Conservation (phyloP, 2,329 filamentous ascomycete species). For the Colletotrichum costaricense region DNA sequence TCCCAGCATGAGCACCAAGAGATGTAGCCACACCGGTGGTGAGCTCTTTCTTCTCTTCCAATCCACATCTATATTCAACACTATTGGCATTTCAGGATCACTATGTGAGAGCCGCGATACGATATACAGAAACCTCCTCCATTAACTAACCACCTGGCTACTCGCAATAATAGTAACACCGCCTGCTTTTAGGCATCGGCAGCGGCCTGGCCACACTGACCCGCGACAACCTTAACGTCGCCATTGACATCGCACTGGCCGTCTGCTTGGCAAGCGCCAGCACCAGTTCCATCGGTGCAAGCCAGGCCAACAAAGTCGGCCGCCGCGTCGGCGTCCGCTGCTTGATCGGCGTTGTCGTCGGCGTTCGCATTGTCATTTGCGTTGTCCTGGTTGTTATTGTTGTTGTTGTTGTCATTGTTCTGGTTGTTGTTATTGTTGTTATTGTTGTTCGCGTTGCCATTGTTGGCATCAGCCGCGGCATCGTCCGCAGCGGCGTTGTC, state of each 20-base stretch:
- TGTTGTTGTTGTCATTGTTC: background rate
- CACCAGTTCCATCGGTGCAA: constrained; percentile 24
- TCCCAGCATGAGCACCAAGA: too few species aligned
- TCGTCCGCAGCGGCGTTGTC: background rate
- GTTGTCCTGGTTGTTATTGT: background rate
- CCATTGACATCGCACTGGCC: constrained; percentile 30
- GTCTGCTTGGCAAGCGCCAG: constrained; percentile 19
- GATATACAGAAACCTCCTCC: background rate
- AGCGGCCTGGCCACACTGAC: constrained; percentile 20
- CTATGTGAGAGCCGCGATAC: background rate
- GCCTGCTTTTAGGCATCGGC: background rate
- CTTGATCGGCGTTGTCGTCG: background rate
- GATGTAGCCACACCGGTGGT: too few species aligned
- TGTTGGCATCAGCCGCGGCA: background rate
- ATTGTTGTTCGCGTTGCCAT: background rate
- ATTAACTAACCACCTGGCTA: background rate
- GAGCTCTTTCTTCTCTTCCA: too few species aligned
- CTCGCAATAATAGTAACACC: background rate
- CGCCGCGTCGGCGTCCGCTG: constrained; percentile 1
- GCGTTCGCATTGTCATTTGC: background rate
- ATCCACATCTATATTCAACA: background rate
- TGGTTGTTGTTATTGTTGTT: background rate
- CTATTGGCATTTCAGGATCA: too few species aligned
- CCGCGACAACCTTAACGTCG: constrained; percentile 10
- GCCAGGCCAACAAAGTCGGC: constrained; percentile 27